phyloP scores from a whole-genome alignment of 805 yeast genomes.

The Candida lessepsii region DNA sequence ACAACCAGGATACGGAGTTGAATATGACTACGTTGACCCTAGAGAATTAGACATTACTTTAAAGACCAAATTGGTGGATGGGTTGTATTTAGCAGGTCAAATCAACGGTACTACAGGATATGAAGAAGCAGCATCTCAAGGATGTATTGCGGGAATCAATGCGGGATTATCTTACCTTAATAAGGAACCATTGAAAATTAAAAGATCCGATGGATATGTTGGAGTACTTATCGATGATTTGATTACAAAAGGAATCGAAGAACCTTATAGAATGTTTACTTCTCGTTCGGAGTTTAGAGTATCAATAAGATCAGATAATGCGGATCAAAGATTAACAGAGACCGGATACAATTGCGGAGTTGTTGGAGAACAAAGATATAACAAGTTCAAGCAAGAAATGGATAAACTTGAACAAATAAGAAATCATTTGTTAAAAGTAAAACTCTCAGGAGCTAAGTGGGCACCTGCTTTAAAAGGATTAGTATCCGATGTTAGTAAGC shows the following conservation, averaged over 20 bases:
- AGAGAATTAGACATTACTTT: conserved; percentile 74
- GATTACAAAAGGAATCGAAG: conserved; percentile 92
- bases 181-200: conserved; percentile 49
- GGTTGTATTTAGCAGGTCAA: conserved; percentile 91
- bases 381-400: conserved; percentile 43
- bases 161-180: conserved; percentile 64
- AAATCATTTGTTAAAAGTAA: conserved; percentile 43
- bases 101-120: conserved; percentile 98
- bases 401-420: conserved; percentile 44
- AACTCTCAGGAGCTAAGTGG: conserved; percentile 66
- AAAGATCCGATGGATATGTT: conserved; percentile 81
- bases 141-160: conserved; percentile 91
- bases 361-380: conserved; percentile 60
- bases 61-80: conserved; percentile 77
- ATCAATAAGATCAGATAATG: conserved; percentile 89
- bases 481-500: conserved; percentile 47
- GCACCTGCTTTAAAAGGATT: conserved; percentile 42
- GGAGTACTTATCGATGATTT: conserved; percentile 94
- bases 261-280: conserved; percentile 97
- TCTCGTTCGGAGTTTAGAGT: conserved; percentile 93
- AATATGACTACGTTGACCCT: conserved; percentile 95
- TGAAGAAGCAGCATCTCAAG: conserved; percentile 98
- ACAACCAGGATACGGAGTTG: conserved; percentile 99
- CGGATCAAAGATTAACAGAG: conserved; percentile 79
- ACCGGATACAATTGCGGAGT: conserved; percentile 66